phyloP scores from a whole-genome alignment of 306 rosid species.

The Corylus avellana region DNA sequence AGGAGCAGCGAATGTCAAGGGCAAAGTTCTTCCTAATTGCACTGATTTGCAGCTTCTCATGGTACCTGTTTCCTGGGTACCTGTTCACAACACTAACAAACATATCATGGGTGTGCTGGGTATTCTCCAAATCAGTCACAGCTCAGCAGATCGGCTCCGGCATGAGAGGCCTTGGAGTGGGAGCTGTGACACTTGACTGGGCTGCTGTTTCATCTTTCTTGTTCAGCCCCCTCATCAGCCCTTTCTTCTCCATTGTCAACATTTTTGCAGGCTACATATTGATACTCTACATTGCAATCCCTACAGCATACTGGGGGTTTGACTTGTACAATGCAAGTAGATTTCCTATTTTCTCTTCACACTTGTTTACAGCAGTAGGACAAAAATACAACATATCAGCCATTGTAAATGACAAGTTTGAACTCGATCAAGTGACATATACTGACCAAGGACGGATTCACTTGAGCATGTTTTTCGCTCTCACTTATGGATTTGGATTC shows the following conservation, averaged over 20 bases:
- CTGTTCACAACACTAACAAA: constrained; percentile 67
- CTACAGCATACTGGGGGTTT: constrained; percentile 64
- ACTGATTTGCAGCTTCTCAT: constrained; percentile 62
- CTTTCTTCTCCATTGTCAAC: constrained; percentile 69
- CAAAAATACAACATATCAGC: constrained; percentile 51
- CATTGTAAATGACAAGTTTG: constrained; percentile 59
- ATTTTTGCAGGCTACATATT: constrained; percentile 53
- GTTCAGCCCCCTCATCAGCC: constrained; percentile 73
- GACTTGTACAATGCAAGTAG: constrained; percentile 48
- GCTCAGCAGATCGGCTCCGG: constrained; percentile 81
- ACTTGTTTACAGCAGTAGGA: constrained; percentile 61
- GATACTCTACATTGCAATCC: constrained; percentile 46
- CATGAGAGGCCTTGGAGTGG: constrained; percentile 71
- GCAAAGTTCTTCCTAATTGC: constrained; percentile 72
- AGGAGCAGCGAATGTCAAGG: constrained; percentile 37
- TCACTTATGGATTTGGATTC: constrained; percentile 76
- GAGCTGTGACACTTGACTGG: constrained; percentile 73
- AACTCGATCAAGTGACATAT: constrained; percentile 47
- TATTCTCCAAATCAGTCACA: constrained; percentile 68
- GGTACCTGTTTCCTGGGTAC: constrained; percentile 70
- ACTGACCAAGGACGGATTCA: constrained; percentile 57
- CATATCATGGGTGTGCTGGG: constrained; percentile 83
- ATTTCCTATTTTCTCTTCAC: constrained; percentile 72
- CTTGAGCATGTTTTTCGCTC: constrained; percentile 67
- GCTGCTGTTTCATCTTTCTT: constrained; percentile 64